Conservation (phyloP, 176 grass and related monocot genomes). For the Oryza brachyantha region DNA sequence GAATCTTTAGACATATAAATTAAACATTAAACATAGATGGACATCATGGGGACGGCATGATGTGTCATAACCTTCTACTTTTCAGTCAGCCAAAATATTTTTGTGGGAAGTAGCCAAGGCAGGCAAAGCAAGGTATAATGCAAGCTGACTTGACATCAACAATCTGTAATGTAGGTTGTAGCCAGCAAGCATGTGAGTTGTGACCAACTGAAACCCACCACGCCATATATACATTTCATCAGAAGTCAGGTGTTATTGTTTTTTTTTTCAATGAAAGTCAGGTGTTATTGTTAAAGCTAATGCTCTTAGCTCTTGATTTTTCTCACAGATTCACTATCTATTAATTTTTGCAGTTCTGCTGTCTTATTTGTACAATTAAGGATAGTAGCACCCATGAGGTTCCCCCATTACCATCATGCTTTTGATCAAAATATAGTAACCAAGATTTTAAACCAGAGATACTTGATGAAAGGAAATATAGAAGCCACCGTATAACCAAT, state of each 20-base stretch:
- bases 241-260: background rate
- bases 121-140: background rate
- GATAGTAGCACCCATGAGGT: background rate
- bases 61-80: background rate
- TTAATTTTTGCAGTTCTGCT: background rate
- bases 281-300: background rate
- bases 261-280: too few species aligned
- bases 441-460: too few species aligned
- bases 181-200: background rate
- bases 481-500: background rate
- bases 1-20: too few species aligned
- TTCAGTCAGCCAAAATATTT: background rate
- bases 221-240: background rate
- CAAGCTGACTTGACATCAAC: conserved; percentile 11
- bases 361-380: background rate
- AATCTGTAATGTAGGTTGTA: too few species aligned
- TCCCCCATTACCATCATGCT: background rate
- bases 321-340: background rate
- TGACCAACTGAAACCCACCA: background rate
- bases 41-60: conserved; percentile 2
- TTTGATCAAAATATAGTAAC: background rate
- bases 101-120: background rate
- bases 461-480: background rate
- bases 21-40: too few species aligned
- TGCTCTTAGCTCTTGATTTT: background rate